These are phyloP conservation scores for Starmerella bacillaris DNA, from an alignment of 805 yeast species.

Conservation along the genomic window DNA sequence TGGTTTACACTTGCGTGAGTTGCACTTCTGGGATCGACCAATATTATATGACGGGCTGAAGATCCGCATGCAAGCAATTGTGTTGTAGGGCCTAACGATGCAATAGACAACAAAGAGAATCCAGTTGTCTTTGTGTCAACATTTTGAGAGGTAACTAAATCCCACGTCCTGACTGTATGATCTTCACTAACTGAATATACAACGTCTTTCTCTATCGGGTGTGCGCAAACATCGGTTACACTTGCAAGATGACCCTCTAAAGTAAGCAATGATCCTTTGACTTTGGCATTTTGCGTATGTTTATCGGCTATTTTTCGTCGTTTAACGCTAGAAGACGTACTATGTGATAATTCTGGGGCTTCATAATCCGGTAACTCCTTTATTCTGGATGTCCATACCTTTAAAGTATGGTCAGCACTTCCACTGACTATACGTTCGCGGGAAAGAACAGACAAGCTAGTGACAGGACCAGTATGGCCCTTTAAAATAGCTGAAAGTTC, in stretches of 20 bases:
- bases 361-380: conserved; percentile 57
- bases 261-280: conserved; percentile 64
- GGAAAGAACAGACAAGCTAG: conserved; percentile 33
- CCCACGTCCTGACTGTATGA: conserved; percentile 93
- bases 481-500: conserved; percentile 69
- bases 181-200: conserved; percentile 92
- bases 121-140: conserved; percentile 80
- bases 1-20: conserved; percentile 46
- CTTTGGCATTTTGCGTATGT: conserved; percentile 48
- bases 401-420: conserved; percentile 60
- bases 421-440: conserved; percentile 54
- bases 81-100: conserved; percentile 47
- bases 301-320: conserved; percentile 67
- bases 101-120: conserved; percentile 60
- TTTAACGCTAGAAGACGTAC: conserved; percentile 67
- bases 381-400: conserved; percentile 74
- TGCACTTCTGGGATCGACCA: conserved; percentile 74
- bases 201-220: conserved; percentile 52
- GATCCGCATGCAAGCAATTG: conserved; percentile 75
- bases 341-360: conserved; percentile 20
- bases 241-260: conserved; percentile 73
- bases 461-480: conserved; percentile 84
- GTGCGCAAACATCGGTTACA: conserved; percentile 70
- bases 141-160: conserved; percentile 65
- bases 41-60: conserved; percentile 87